A percentile compares a stretch with the other conserved stretches of the same genome.
These are phyloP conservation scores for Parathielavia hyrcaniae DNA, from an alignment of 495 filamentous ascomycete genomes.

Conservation along the genomic window DNA sequence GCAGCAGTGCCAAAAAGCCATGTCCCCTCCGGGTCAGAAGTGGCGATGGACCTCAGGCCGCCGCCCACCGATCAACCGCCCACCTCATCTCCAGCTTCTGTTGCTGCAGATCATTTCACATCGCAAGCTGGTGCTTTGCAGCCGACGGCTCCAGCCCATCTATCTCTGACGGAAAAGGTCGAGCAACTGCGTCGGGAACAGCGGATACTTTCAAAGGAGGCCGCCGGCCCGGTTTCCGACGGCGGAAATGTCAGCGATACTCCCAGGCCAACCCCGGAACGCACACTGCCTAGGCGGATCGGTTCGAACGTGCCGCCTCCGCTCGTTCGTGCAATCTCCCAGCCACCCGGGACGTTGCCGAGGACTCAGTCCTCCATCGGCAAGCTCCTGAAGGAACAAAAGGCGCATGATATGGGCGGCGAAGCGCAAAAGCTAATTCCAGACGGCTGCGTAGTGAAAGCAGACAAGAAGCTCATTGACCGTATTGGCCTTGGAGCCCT, in stretches of 20 bases:
- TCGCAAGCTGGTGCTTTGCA: neutral
- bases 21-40: conserved; percentile 17
- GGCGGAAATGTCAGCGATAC: conserved; percentile 17
- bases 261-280: conserved; percentile 31
- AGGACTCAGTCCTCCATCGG: conserved; percentile 31
- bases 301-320: conserved; percentile 52
- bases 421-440: conserved; percentile 28
- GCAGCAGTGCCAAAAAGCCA: conserved; percentile 17
- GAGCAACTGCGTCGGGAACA: conserved; percentile 45
- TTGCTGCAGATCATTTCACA: neutral
- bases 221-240: conserved; percentile 15
- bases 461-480: conserved; percentile 68
- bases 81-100: conserved; percentile 6
- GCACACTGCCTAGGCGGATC: conserved; percentile 37
- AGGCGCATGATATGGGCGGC: conserved; percentile 24
- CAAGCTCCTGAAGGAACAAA: conserved; percentile 36
- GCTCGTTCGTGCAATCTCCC: conserved; percentile 63
- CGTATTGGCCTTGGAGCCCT: conserved; percentile 55
- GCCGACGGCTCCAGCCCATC: conserved; percentile 8
- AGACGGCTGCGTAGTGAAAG: conserved; percentile 39
- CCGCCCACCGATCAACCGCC: conserved; percentile 11
- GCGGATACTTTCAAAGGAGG: conserved; percentile 28
- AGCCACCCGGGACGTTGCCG: conserved; percentile 46
- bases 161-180: conserved; percentile 44
- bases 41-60: conserved; percentile 4